Base-by-base conservation (phyloP, 2,329 filamentous ascomycete genomes). In the Pyrenophora graminea region DNA sequence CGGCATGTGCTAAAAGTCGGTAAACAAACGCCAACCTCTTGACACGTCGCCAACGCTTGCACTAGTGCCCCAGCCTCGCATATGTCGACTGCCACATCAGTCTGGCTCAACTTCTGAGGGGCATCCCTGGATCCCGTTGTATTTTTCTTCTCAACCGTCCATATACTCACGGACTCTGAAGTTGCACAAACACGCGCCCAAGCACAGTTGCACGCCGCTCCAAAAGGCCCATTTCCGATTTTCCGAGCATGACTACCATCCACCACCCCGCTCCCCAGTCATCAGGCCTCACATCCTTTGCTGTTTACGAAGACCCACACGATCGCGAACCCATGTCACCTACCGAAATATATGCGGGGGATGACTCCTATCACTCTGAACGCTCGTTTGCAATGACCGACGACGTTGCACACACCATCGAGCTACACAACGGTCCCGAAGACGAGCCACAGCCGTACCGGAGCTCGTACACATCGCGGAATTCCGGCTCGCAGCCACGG, bases 301-400 rank as follows among this genome's bases (percentile, higher is more conserved):
- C 64, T 15, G 68, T 70, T 25, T 69, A 70, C 55, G 66, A 71
- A 59, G 66, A 71, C 39, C 57, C 58, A 39, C 67, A 72, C 27
- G 66, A 70, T 44, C 56, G 61, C 25, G 63, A 65, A 39, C 60
- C 62, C 30, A 51, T 64, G 13, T 71, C 68, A 25, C 67, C 68
- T 0, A 64, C 65, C 2, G 63, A 66, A 31, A 62, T 63, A 48
- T 67, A 68, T 53, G 69, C 70, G 31, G 69, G 63, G 33, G 67
- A 68, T 32, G 58, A 61, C 37, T 70, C 67, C n/a, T 70, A 67
- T 59, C 59, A 63, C 45, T 71, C 66, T 6, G 70, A 71, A 33
- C 54, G 58, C 15, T 66, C 70, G 17, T 53, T 68, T 21, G 54
- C 61, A 7, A 56, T 51, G 13, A 55, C 62, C 18, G 68, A 72